Evolutionary conservation across 2,329 filamentous ascomycete species (phyloP), one percentile per base, ranked within the genome.

Genomic region (Emergomyces orientalis): DNA sequence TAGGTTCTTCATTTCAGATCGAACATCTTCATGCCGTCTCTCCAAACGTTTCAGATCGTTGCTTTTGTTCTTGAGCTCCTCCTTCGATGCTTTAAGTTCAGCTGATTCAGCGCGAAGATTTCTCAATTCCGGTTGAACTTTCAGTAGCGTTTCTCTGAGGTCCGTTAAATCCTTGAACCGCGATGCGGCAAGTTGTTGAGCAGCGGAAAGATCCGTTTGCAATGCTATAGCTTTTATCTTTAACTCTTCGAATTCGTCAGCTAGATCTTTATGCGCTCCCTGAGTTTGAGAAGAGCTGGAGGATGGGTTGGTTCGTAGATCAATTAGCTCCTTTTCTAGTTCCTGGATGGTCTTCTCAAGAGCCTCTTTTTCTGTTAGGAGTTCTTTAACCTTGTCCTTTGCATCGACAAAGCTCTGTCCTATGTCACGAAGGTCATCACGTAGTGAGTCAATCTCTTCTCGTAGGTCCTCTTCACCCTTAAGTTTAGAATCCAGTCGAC

Each of bases 81-180:
- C 88, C 71, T 88, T 93, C 2, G 84, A 82, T 0, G 80, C 80
- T 74, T 91, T 92, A 41, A 97, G 80, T 49, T 87, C 83, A 0
- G 84, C 83, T 37, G 89, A 87, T 69, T 97, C 92, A 58, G 87
- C 85, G 8, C 90, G 86, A 25, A 97, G 80, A 54, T 80, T 87
- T 72, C 88, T 88, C 30, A 97, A 79, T 75, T 99, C 93, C 0
- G 91, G 89, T 71, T 97, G 92, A 0, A 89, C 84, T 73, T 94
- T 95, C 67, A 91, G 87, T 37, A 97, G 76, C 2, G 92, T 81
- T 65, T 93, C 89, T 25, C 88, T 84, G 55, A 96, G 79, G 34
- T 96, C 89, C 0, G 87, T 87, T 1, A 97, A 79, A 64, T 97
- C 92, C 74, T 91, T 96, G 79, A 91, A 97, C 37, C 94, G 84